A percentile compares a stretch with the other conserved stretches of the same genome.
phyloP scores from a whole-genome alignment of 148 eudicot genomes.

The Beta vulgaris region DNA sequence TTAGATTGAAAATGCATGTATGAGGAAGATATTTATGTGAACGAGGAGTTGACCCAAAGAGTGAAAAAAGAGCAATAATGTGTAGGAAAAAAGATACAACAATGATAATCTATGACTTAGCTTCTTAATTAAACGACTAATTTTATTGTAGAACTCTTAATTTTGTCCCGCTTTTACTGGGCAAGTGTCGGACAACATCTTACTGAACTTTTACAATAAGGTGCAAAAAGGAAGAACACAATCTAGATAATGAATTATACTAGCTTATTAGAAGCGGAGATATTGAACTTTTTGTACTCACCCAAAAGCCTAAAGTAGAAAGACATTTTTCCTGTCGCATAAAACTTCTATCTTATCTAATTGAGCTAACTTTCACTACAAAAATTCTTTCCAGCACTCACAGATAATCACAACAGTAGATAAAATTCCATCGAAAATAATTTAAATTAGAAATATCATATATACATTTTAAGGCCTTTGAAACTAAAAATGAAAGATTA shows the following conservation, averaged over 20 bases:
- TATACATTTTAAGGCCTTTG: no score
- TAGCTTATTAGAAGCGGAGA: not conserved
- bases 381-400: no score
- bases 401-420: no score
- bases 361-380: not conserved
- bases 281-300: slow-evolving; percentile 11
- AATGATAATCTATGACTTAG: slow-evolving; percentile 2
- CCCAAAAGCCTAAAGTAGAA: not conserved
- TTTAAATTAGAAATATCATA: no score
- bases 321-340: not conserved
- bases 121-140: not conserved
- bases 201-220: not conserved
- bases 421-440: no score
- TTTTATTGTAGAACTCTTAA: not conserved
- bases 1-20: no score
- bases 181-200: slow-evolving; percentile 6
- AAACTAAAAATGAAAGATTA: no score
- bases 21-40: not conserved
- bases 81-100: not conserved
- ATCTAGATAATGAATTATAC: not conserved
- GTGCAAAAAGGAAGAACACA: slow-evolving; percentile 7
- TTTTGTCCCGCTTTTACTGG: slow-evolving; percentile 15
- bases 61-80: no score
- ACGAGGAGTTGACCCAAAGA: not conserved
- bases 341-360: slow-evolving; percentile 9